Conservation (phyloP, 1,139 yeast species). For the Trichomonascaceae sp. region DNA sequence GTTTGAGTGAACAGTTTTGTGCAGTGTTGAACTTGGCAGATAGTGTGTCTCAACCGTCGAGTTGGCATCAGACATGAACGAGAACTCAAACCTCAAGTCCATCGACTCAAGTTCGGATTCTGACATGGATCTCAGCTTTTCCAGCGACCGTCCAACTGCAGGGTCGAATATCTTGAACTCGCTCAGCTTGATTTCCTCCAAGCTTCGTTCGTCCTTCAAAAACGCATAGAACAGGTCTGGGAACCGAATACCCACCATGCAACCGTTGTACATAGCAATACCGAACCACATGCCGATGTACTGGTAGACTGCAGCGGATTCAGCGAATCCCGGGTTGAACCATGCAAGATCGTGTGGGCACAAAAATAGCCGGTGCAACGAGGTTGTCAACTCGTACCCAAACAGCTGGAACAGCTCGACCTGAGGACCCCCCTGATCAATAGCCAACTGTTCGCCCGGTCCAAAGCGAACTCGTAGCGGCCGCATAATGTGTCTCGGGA, state of each 20-base stretch:
- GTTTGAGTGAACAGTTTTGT: constrained; percentile 9
- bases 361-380: constrained; percentile 9
- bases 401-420: constrained; percentile 18
- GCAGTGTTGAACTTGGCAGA: not conserved
- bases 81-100: constrained; percentile 8
- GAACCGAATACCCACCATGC: constrained; percentile 16
- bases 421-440: constrained; percentile 23
- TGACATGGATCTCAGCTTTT: not conserved
- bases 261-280: constrained; percentile 19
- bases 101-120: constrained; percentile 4
- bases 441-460: constrained; percentile 13
- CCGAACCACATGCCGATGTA: constrained; percentile 18
- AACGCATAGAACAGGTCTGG: constrained; percentile 14
- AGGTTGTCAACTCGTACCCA: constrained; percentile 11
- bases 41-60: constrained; percentile 3
- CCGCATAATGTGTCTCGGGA: constrained; percentile 11
- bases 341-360: constrained; percentile 12
- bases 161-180: constrained; percentile 2
- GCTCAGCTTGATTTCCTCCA: not conserved
- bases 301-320: constrained; percentile 8
- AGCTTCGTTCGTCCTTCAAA: constrained; percentile 4
- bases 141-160: constrained; percentile 1
- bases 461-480: constrained; percentile 17
- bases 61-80: constrained; percentile 4
- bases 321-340: constrained; percentile 14